Base-by-base conservation (phyloP, 2,329 filamentous ascomycete genomes). In the Proliferodiscus dingleyae region DNA sequence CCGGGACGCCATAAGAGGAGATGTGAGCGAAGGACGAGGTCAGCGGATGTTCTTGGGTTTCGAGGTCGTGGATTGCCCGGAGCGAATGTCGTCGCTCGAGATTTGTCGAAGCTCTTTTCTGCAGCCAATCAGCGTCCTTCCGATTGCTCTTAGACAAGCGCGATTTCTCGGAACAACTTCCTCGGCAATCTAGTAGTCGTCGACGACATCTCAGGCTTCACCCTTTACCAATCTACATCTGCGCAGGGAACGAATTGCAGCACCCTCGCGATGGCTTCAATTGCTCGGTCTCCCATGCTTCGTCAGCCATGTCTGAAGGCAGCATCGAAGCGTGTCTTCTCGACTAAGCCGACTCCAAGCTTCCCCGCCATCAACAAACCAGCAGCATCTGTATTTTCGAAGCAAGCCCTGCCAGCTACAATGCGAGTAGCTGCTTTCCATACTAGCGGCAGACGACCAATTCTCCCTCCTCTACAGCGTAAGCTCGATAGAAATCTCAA, bases 391-490 rank as follows among this genome's bases (percentile, higher is more conserved):
- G 49, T 65, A 37, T 68, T 74, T 59, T 63, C 65, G 41, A 68
- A 66, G 59, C 60, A 67, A 53, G 57, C 59, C 44, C 55, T 68
- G 54, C 64, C 69, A 61, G 58, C 58, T 43, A 62, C 68, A 38
- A 62, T 67, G 43, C 66, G 81, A 67, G 74, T 83, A 60, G 84
- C 89, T 56, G 83, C 87, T 59, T 95, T 98, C 78, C 90, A 96
- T 70, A 87, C 85, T 62, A 88, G 87, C 33, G 77, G 81, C 68
- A 79, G 80, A 70, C 79, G 80, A 68, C 75, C 77, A 64, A 84
- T 91, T 63, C 77, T 98, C 47, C 89, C 91, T 49, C 83, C 89
- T 45, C 79, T 86, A 56, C 89, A 90, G 62, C 93, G 89, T 93
- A 75, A 71, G 85, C 78, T 29, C 23, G 29, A 22, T 37, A 37